phyloP scores from a whole-genome alignment of 1,139 yeast species.

The Taphrina sp. region DNA sequence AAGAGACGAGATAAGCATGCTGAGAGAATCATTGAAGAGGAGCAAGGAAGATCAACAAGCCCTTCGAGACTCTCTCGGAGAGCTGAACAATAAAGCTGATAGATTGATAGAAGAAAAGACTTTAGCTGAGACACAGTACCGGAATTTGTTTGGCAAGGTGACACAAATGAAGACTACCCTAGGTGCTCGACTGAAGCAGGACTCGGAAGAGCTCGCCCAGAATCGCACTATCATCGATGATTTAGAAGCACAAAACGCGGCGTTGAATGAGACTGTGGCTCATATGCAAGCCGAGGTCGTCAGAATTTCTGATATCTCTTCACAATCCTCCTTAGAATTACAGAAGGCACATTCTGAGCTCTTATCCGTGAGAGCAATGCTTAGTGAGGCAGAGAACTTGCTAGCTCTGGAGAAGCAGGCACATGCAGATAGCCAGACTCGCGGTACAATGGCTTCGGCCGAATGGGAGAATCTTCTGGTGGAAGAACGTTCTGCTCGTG shows the following conservation, averaged over 20 bases:
- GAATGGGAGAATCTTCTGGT: constrained; percentile 47
- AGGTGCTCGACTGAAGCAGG: constrained; percentile 61
- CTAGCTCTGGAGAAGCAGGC: constrained; percentile 48
- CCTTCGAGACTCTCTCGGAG: constrained; percentile 3
- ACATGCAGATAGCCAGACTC: constrained; percentile 49
- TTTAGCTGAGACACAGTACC: constrained; percentile 69
- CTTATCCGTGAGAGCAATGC: constrained; percentile 50
- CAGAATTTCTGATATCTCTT: constrained; percentile 50
- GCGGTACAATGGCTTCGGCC: constrained; percentile 46
- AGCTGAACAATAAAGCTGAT: neutral
- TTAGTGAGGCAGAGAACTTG: constrained; percentile 51
- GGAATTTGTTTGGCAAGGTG: constrained; percentile 67
- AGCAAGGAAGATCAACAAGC: constrained; percentile 1
- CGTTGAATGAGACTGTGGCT: constrained; percentile 43
- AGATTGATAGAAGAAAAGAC: constrained; percentile 50
- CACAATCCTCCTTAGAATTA: neutral
- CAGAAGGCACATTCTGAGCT: neutral
- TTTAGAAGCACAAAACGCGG: constrained; percentile 45
- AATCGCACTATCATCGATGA: constrained; percentile 41
- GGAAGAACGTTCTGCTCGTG: constrained; percentile 43
- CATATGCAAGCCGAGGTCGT: constrained; percentile 55
- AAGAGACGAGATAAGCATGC: neutral
- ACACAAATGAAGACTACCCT: constrained; percentile 80
- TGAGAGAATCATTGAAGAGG: neutral
- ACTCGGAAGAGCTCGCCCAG: constrained; percentile 44